Evolutionary conservation across 441 rosid genomes (phyloP).

Genomic region (Sinapis alba): DNA sequence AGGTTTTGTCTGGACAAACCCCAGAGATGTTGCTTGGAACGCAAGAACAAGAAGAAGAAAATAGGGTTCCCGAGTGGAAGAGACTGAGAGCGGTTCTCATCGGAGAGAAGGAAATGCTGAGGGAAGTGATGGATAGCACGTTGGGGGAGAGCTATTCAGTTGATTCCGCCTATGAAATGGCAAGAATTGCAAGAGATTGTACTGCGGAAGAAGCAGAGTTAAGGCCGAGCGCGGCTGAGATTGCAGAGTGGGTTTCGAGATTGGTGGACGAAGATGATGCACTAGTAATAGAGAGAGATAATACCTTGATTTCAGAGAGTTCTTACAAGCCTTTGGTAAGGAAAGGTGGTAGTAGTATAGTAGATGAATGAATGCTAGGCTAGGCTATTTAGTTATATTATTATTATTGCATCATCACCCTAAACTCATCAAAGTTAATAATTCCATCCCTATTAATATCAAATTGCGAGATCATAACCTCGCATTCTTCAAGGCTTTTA

Average conservation of each 20-base stretch:
- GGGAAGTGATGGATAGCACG: conserved; percentile 76
- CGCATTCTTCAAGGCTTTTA: conserved; percentile 52
- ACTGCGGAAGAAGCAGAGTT: conserved; percentile 57
- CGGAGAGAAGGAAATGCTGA: conserved; percentile 54
- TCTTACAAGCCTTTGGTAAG: conserved; percentile 73
- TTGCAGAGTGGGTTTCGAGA: conserved; percentile 68
- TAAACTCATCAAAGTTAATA: background rate
- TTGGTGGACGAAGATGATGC: conserved; percentile 53
- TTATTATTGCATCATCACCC: conserved; percentile 39
- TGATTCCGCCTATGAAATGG: conserved; percentile 65
- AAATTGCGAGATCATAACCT: conserved; percentile 50
- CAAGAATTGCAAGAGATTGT: conserved; percentile 73
- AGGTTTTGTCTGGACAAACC: conserved; percentile 69
- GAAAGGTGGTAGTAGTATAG: conserved; percentile 18
- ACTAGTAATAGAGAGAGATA: conserved; percentile 44
- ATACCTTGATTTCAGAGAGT: conserved; percentile 56
- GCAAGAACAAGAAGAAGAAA: conserved; percentile 33
- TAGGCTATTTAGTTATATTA: no score
- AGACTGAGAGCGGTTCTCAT: conserved; percentile 42
- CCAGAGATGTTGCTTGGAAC: conserved; percentile 45
- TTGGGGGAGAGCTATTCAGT: conserved; percentile 75
- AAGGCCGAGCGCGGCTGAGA: conserved; percentile 77
- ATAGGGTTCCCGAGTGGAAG: conserved; percentile 23
- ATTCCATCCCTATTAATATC: background rate
- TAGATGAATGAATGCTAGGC: conserved; percentile 26